A percentile compares a stretch with the other conserved stretches of the same genome.
Evolutionary conservation across 1,139 yeast genomes (phyloP).

Genomic region (Zygotorulaspora mrakii): DNA sequence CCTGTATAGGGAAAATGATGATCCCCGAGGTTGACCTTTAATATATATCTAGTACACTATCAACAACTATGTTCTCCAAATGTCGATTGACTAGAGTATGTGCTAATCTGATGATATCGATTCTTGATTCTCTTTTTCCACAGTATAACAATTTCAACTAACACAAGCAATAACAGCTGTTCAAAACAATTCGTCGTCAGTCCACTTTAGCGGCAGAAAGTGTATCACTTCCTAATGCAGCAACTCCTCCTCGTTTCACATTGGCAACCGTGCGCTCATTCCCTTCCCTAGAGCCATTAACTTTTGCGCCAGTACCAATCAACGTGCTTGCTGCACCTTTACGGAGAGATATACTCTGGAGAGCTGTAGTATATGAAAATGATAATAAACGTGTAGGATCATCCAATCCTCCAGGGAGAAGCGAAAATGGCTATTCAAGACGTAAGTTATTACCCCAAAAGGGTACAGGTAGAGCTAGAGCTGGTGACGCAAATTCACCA

Average conservation of each 20-base stretch:
- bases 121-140: not conserved
- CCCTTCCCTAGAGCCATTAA: constrained; percentile 84
- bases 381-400: constrained; percentile 89
- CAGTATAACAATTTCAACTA: no score
- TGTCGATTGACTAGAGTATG: constrained; percentile 14
- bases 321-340: constrained; percentile 65
- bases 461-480: constrained; percentile 93
- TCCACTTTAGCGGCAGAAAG: constrained; percentile 9
- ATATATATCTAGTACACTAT: no score
- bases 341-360: constrained; percentile 90
- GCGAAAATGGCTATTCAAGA: constrained; percentile 82
- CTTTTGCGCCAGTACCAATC: constrained; percentile 71
- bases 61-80: constrained; percentile 11
- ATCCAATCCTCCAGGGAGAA: constrained; percentile 77
- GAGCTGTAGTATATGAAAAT: constrained; percentile 88
- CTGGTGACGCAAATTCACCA: constrained; percentile 95
- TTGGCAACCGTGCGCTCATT: constrained; percentile 77
- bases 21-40: no score
- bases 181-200: constrained; percentile 13
- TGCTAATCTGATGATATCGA: not conserved
- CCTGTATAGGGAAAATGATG: no score
- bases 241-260: constrained; percentile 66
- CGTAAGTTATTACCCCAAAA: constrained; percentile 83
- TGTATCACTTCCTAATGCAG: constrained; percentile 27
- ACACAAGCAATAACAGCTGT: no score